Conservation (phyloP, 306 rosid species). For the Cucurbita ficifolia region DNA sequence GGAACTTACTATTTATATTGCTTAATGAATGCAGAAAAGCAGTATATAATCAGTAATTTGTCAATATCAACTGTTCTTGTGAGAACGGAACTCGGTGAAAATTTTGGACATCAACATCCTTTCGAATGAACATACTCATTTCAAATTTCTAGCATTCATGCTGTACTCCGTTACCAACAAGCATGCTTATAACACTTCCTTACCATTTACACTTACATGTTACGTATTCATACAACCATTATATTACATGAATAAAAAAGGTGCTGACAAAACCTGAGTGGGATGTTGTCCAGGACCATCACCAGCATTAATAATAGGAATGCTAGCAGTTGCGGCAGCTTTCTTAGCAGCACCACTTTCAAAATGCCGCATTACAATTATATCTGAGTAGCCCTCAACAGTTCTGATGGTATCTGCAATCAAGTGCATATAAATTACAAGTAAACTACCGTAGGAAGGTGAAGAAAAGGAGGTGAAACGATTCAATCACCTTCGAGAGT, state of each 20-base stretch:
- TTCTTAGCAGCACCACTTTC: slow-evolving; percentile 91
- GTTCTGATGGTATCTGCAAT: slow-evolving; percentile 74
- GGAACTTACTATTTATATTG: neutral
- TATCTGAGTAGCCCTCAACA: slow-evolving; percentile 77
- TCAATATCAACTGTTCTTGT: neutral
- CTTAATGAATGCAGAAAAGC: neutral
- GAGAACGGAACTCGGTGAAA: neutral
- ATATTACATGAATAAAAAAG: neutral
- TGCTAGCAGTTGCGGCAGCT: slow-evolving; percentile 62
- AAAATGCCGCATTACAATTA: slow-evolving; percentile 84
- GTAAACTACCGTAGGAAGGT: neutral
- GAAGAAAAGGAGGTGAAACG: neutral
- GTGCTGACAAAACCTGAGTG: slow-evolving; percentile 42
- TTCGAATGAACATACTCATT: neutral
- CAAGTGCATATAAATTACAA: neutral
- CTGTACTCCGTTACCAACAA: neutral
- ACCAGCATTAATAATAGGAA: slow-evolving; percentile 89
- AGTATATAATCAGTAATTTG: neutral
- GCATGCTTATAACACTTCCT: neutral
- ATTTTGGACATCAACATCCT: neutral
- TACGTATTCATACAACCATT: neutral
- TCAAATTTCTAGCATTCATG: neutral
- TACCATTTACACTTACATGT: neutral
- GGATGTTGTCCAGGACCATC: slow-evolving; percentile 98
- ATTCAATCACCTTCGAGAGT: slow-evolving; percentile 61